Evolutionary conservation across 2,329 filamentous ascomycete species (phyloP), one percentile per base, ranked within the genome.

Genomic region (Fusarium sp.): DNA sequence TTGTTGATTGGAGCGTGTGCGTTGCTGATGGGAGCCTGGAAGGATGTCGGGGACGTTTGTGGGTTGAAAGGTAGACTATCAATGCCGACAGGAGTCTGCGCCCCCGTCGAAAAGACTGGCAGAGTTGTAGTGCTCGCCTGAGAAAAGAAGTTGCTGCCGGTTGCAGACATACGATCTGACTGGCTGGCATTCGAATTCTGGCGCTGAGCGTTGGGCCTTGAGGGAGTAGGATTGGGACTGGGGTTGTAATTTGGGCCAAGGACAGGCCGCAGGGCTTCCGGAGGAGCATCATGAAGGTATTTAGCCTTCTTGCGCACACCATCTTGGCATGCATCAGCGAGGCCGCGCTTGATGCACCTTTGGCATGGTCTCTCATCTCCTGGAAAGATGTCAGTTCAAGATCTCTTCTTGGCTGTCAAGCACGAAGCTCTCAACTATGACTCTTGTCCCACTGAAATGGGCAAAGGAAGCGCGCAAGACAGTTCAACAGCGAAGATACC

Each of bases 301-400:
- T 99, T 99, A 59, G 96, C 96, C 88, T 98, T 99, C 84, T 99
- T 99, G 73, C 96, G 93, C 58, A 98, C 95, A 61, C 96, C 96
- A 81, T 99, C 96, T 82, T 98, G 95, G 80, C 96, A 99, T 70
- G 91, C 91, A 81, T 98, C 95, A 79, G 95, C 93, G 28, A 98
- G 89, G 51, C 94, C 94, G 78, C 96, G 92, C 83, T 98, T 98
- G 77, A 98, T 94, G 82, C 96, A 99, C 79, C 96, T 89, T 80
- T 95, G 91, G 81, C 96, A 99, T 60, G 96, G 96, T 77, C 96
- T 90, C 83, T 99, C 96, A 82, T 99, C 96, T 79, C 96, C 96
- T 98, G 61, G 39, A 48, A 73, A 75, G 63, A 63, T 52, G 67
- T 78, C 60, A 78, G 77, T 69, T 58, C 59, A 39, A 54, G 64